Conservation (phyloP, 495 filamentous ascomycete species). For the Aspergillus sclerotioniger region DNA sequence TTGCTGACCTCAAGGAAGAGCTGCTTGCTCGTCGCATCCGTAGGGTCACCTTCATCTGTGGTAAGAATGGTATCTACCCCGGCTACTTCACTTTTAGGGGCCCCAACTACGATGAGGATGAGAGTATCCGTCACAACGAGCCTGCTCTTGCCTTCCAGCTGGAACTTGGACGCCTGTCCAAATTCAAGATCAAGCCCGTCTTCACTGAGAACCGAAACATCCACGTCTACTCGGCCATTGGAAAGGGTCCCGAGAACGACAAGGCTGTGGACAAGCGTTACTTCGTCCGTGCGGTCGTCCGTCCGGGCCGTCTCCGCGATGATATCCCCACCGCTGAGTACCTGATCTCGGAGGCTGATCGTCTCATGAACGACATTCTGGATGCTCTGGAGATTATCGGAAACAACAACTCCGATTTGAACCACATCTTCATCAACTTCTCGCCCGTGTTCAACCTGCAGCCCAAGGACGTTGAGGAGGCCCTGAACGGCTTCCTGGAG, state of each 20-base stretch:
- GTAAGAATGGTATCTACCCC: constrained; percentile 90
- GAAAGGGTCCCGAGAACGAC: constrained; percentile 90
- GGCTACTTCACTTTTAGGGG: constrained; percentile 98
- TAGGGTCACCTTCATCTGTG: constrained; percentile 93
- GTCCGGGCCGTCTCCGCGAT: constrained; percentile 88
- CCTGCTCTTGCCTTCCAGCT: constrained; percentile 97
- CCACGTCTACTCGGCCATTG: constrained; percentile 94
- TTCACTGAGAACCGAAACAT: constrained; percentile 99
- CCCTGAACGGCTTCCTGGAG: constrained; percentile 91
- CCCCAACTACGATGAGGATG: constrained; percentile 82
- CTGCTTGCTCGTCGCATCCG: constrained; percentile 76
- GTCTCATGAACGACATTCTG: constrained; percentile 94
- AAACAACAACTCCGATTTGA: constrained; percentile 98
- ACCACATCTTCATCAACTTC: constrained; percentile 99
- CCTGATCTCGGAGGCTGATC: constrained; percentile 93
- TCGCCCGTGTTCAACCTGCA: constrained; percentile 89
- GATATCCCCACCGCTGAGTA: constrained; percentile 98
- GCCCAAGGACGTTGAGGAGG: constrained; percentile 88
- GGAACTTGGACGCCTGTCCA: constrained; percentile 86
- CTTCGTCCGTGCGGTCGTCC: constrained; percentile 92
- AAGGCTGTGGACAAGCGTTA: constrained; percentile 75
- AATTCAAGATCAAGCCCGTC: constrained; percentile 95
- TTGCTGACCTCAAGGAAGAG: constrained; percentile 83
- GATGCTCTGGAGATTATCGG: constrained; percentile 98
- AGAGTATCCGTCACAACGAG: constrained; percentile 94